phyloP scores from a whole-genome alignment of 1,284 basidiomycete species.

The Melanopsichium pennsylvanicum region DNA sequence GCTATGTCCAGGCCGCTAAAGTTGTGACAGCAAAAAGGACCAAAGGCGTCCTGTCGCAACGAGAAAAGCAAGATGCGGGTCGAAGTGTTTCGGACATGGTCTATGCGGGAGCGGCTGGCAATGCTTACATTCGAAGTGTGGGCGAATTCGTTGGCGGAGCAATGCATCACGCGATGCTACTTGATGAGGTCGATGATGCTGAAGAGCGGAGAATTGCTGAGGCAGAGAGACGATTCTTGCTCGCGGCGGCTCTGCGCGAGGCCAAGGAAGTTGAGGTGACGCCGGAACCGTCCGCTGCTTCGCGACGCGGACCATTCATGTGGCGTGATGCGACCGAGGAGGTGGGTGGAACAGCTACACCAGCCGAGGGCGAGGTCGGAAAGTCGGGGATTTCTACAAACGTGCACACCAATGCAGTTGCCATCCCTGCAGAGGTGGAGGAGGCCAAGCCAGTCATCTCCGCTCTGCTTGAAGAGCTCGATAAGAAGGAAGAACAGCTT shows the following conservation, averaged over 20 bases:
- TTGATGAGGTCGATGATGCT: constrained; percentile 29
- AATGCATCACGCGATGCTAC: constrained; percentile 26
- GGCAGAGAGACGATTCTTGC: constrained; percentile 9
- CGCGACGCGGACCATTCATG: constrained; percentile 38
- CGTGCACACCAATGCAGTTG: constrained; percentile 3
- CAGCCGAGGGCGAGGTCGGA: background rate
- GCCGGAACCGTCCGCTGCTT: constrained; percentile 25
- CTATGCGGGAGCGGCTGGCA: constrained; percentile 40
- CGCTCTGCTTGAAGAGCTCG: constrained; percentile 4
- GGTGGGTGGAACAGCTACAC: constrained; percentile 16
- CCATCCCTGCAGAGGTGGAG: constrained; percentile 7
- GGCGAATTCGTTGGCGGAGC: constrained; percentile 54
- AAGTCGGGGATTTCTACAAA: background rate
- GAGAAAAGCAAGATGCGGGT: constrained; percentile 30
- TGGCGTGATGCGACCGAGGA: constrained; percentile 41
- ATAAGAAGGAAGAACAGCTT: constrained; percentile 14
- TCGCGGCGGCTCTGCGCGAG: constrained; percentile 20
- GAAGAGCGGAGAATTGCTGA: constrained; percentile 18
- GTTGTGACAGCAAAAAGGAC: constrained; percentile 7
- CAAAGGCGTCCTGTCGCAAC: constrained; percentile 10
- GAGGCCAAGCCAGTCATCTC: constrained; percentile 8
- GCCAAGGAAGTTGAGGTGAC: constrained; percentile 8
- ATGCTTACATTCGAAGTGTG: constrained; percentile 49
- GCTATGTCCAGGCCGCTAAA: constrained; percentile 13
- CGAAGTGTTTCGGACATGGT: constrained; percentile 42